Evolutionary conservation across 306 rosid species (phyloP), one percentile per base, ranked within the genome.

Genomic region (Glycine latifolia): DNA sequence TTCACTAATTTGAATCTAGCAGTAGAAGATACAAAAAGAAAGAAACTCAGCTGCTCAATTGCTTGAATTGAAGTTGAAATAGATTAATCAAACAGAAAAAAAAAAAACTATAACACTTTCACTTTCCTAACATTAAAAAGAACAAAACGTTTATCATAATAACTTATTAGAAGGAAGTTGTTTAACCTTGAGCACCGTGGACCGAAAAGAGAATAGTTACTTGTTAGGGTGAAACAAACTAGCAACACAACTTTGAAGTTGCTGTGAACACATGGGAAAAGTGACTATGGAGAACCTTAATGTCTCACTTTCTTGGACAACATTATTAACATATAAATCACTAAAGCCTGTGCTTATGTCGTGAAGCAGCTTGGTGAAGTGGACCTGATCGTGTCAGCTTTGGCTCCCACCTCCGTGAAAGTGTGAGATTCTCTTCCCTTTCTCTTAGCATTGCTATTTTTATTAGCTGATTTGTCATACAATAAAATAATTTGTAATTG

Each of bases 261-360:
- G 61, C 6, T 16, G 80, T 43, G 76, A 43, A 5, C 50, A 16
- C 14, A 58, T 59, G 63, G 71, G 69, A 31, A 53, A 73, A 75
- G 85, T 82, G 54, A 41, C 16, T 0, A 49, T 11, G 46, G 74
- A 6, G 2, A 63, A n/a, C 69, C n/a, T 75, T 67, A 75, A 66
- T 82, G 81, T 82, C 43, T 82, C 73, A 20, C 81, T 82, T 76
- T 76, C 11, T 7, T 13, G 62, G 81, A 82, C 85, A 82, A 76
- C 10, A 82, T 82, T 75, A 75, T 82, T 46, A 5, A 35, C n/a
- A 6, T 31, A 58, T 67, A 68, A 66, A 77, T 56, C 77, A 82
- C 72, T 82, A 82, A 82, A 82, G 85, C 63, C 65, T 75, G 39
- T 82, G 63, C 62, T 48, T 76, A 41, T 82, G 85, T 75, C 71